Percentiles rank a stretch among this genome's conserved stretches.
phyloP scores from a whole-genome alignment of 176 grass and related monocot genomes.

The Lolium perenne region DNA sequence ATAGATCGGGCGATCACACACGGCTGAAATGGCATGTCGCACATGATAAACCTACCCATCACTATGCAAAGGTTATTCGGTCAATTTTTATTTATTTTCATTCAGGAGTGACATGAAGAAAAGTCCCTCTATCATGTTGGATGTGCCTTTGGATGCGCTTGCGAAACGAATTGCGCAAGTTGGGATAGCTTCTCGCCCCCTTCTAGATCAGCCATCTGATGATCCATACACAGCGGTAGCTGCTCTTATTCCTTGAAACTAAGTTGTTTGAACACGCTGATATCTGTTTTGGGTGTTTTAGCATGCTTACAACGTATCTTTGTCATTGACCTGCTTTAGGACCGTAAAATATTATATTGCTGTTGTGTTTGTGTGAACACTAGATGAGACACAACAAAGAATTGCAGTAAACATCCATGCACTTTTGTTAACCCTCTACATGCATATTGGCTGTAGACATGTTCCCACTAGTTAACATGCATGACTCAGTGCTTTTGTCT shows the following conservation, averaged over 20 bases:
- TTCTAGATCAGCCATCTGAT: slow-evolving; percentile 82
- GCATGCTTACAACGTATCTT: slow-evolving; percentile 35
- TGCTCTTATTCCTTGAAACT: slow-evolving; percentile 3
- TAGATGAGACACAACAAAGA: neutral
- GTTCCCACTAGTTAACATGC: slow-evolving; percentile 23
- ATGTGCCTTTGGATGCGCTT: slow-evolving; percentile 93
- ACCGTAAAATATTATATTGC: slow-evolving; percentile 10
- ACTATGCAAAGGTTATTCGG: too few relatives aligned
- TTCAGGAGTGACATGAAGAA: slow-evolving; percentile 86
- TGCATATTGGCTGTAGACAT: neutral
- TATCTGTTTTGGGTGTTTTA: too few relatives aligned
- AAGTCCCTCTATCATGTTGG: slow-evolving; percentile 84
- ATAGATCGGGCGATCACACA: too few relatives aligned
- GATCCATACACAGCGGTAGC: slow-evolving; percentile 92
- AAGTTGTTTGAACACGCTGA: neutral
- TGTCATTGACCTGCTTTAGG: slow-evolving; percentile 42
- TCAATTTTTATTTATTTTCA: slow-evolving; percentile 14
- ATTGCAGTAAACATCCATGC: slow-evolving; percentile 1
- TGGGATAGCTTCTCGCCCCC: slow-evolving; percentile 91
- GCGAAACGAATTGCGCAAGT: slow-evolving; percentile 90
- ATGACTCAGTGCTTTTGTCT: slow-evolving; percentile 10
- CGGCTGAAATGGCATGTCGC: too few relatives aligned
- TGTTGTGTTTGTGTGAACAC: neutral
- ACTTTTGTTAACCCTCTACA: neutral
- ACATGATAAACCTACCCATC: too few relatives aligned